Percentiles rank a stretch among this genome's conserved stretches.
Conservation (phyloP, 2,329 filamentous ascomycete species). For the Neocucurbitaria cava region DNA sequence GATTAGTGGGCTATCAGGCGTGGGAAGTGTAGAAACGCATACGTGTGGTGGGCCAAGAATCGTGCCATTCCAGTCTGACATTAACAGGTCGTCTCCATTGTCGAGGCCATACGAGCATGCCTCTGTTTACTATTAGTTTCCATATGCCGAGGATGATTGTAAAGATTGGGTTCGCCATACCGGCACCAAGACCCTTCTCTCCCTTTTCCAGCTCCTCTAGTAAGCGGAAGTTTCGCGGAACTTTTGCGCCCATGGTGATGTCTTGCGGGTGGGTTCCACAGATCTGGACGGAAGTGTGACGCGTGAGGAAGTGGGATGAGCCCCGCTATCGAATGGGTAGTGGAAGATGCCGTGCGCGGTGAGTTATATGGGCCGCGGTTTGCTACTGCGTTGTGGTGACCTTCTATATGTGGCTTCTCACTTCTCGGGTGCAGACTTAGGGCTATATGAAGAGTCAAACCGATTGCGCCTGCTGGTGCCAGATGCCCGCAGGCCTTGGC, state of each 20-base stretch:
- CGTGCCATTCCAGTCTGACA: slow-evolving; percentile 99
- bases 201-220: slow-evolving; percentile 98
- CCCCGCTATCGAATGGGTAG: slow-evolving; percentile 38
- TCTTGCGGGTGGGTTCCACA: slow-evolving; percentile 16
- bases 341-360: slow-evolving; percentile 9
- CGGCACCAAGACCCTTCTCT: slow-evolving; percentile 94
- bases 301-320: slow-evolving; percentile 35
- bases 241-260: slow-evolving; percentile 68
- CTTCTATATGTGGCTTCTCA: background rate
- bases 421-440: slow-evolving; percentile 10
- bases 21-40: slow-evolving; percentile 49
- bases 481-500: slow-evolving; percentile 16
- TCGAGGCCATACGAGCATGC: slow-evolving; percentile 96
- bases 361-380: background rate
- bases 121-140: slow-evolving; percentile 61
- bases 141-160: slow-evolving; percentile 2
- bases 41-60: slow-evolving; percentile 97
- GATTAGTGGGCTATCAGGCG: slow-evolving; percentile 6
- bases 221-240: slow-evolving; percentile 95
- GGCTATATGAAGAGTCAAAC: slow-evolving; percentile 5
- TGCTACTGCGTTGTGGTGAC: background rate
- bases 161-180: slow-evolving; percentile 53
- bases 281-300: slow-evolving; percentile 17
- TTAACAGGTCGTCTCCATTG: slow-evolving; percentile 90
- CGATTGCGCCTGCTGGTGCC: slow-evolving; percentile 16